Conservation (phyloP, 129 eudicot genomes). For the Mikania micrantha region DNA sequence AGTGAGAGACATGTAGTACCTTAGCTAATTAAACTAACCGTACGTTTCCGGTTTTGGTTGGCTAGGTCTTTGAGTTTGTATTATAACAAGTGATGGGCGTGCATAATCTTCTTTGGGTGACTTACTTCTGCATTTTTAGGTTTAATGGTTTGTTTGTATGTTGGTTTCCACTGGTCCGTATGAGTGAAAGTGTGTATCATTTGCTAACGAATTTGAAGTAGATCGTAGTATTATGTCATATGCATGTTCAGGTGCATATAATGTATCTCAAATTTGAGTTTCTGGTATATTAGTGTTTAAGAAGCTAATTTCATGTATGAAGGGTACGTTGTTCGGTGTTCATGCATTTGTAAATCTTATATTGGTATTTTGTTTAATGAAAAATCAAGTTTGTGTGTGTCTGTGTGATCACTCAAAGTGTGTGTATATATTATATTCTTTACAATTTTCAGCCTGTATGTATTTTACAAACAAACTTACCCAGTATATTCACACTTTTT, state of each 20-base stretch:
- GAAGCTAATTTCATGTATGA: slow-evolving; percentile 13
- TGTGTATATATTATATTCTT: not conserved
- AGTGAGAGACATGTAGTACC: slow-evolving; percentile 47
- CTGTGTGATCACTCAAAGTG: too few species aligned
- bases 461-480: too few species aligned
- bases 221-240: too few species aligned
- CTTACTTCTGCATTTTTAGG: not conserved
- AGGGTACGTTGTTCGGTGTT: slow-evolving; percentile 9
- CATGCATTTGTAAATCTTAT: slow-evolving; percentile 15
- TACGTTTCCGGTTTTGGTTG: not conserved
- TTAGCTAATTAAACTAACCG: slow-evolving; percentile 4
- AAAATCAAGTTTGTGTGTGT: slow-evolving; percentile 24
- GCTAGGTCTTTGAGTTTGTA: not conserved
- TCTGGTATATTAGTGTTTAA: slow-evolving; percentile 2
- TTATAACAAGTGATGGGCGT: too few species aligned
- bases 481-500: too few species aligned
- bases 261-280: slow-evolving; percentile 6
- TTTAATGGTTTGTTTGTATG: slow-evolving; percentile 2
- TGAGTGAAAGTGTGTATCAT: slow-evolving; percentile 3
- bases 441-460: too few species aligned
- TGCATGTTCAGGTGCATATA: not conserved
- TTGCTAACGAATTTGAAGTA: too few species aligned
- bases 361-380: slow-evolving; percentile 6
- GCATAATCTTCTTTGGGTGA: not conserved
- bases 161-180: not conserved